phyloP scores from a whole-genome alignment of 2,329 filamentous ascomycete species.

The Mollisiaceae sp. region DNA sequence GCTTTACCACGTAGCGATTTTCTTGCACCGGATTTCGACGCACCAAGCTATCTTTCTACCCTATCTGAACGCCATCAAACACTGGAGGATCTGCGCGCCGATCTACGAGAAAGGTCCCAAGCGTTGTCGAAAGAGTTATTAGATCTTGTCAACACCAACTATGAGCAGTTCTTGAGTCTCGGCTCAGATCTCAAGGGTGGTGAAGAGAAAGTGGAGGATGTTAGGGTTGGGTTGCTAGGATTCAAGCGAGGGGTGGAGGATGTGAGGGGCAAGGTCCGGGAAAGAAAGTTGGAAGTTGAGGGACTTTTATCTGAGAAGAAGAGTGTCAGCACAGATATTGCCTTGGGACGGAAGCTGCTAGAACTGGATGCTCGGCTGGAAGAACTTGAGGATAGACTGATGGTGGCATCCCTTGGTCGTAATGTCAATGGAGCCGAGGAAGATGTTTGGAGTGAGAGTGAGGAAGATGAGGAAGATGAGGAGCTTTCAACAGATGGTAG shows the following conservation, averaged over 20 bases:
- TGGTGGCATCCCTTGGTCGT: conserved; percentile 50
- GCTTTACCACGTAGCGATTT: conserved; percentile 86
- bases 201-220: conserved; percentile 89
- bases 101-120: conserved; percentile 80
- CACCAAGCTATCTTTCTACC: conserved; percentile 81
- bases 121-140: conserved; percentile 85
- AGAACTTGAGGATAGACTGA: conserved; percentile 67
- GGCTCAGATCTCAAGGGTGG: conserved; percentile 84
- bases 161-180: conserved; percentile 85
- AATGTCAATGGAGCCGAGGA: conserved; percentile 37
- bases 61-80: conserved; percentile 91
- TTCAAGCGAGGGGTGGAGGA: conserved; percentile 83
- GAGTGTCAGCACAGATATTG: conserved; percentile 66
- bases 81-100: conserved; percentile 87
- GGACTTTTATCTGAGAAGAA: conserved; percentile 69
- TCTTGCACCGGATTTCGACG: conserved; percentile 75
- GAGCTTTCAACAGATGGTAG: conserved; percentile 37
- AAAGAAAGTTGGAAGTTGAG: conserved; percentile 67
- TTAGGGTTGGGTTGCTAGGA: conserved; percentile 83
- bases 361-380: conserved; percentile 68
- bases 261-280: conserved; percentile 68
- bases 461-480: conserved; percentile 47
- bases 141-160: conserved; percentile 94
- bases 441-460: conserved; percentile 45
- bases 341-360: conserved; percentile 64